Conservation (phyloP, 106 monocot genomes). For the Xerophyta viscosa region DNA sequence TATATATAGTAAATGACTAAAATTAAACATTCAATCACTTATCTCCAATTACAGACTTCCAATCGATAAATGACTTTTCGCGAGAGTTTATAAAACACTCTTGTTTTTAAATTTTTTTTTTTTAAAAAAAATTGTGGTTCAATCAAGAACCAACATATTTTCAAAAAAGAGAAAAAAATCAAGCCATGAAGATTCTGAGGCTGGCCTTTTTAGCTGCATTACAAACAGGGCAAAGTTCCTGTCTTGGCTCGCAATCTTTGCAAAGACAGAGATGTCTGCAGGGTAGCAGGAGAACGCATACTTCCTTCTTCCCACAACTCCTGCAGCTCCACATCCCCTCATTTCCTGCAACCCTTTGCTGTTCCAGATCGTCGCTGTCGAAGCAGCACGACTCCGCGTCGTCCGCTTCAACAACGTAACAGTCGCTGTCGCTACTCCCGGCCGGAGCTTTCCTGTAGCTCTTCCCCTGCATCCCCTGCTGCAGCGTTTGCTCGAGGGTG, state of each 20-base stretch:
- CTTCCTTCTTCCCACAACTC: conserved; percentile 44
- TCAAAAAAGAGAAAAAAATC: neutral
- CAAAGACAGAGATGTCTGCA: conserved; percentile 82
- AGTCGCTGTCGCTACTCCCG: conserved; percentile 61
- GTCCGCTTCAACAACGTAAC: no score
- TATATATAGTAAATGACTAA: no score
- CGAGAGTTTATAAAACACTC: no score
- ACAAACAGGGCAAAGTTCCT: conserved; percentile 61
- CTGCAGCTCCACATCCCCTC: conserved; percentile 19
- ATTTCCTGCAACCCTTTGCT: neutral
- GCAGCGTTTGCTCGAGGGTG: no score
- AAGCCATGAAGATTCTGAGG: conserved; percentile 45
- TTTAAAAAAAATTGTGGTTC: no score
- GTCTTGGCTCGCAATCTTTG: conserved; percentile 35
- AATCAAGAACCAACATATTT: no score
- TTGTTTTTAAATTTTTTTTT: no score
- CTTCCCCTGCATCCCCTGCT: no score
- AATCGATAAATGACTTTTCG: no score
- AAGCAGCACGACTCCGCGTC: conserved; percentile 15
- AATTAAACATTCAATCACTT: no score
- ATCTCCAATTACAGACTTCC: no score
- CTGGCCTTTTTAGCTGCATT: conserved; percentile 23
- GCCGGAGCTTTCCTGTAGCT: conserved; percentile 25
- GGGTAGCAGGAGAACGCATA: conserved; percentile 47
- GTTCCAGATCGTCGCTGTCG: no score